phyloP scores from a whole-genome alignment of 2,329 filamentous ascomycete species.

The Eutypa lata region DNA sequence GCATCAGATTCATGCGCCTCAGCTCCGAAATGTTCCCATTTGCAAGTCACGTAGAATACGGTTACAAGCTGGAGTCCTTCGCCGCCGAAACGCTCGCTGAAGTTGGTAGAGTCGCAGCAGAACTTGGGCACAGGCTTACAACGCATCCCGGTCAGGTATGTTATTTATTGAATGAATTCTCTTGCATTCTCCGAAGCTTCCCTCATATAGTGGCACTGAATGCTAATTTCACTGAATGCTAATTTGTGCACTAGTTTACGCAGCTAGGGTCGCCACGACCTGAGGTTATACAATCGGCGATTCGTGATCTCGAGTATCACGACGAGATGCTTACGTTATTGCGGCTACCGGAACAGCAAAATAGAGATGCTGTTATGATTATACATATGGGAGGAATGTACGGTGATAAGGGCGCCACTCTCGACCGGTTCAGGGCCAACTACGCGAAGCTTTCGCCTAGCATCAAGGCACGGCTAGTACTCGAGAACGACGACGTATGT shows the following conservation, averaged over 20 bases:
- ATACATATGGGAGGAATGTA: slow-evolving; percentile 90
- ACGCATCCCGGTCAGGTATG: slow-evolving; percentile 78
- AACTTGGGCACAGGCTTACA: slow-evolving; percentile 80
- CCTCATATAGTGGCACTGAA: no score
- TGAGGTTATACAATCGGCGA: slow-evolving; percentile 71
- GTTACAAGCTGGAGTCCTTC: slow-evolving; percentile 81
- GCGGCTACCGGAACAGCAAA: slow-evolving; percentile 70
- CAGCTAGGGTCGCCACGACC: slow-evolving; percentile 81
- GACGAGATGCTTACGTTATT: slow-evolving; percentile 79
- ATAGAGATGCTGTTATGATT: slow-evolving; percentile 91
- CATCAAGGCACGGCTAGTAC: slow-evolving; percentile 76
- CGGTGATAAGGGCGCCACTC: slow-evolving; percentile 77
- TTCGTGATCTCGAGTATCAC: slow-evolving; percentile 85
- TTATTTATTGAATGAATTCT: no score
- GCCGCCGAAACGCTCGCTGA: slow-evolving; percentile 74
- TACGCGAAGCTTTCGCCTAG: slow-evolving; percentile 64
- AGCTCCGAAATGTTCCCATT: slow-evolving; percentile 98
- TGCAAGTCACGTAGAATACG: slow-evolving; percentile 82
- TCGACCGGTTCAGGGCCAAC: slow-evolving; percentile 74
- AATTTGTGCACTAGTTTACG: slow-evolving; percentile 59
- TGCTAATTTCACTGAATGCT: slow-evolving; percentile 6
- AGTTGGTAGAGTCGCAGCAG: slow-evolving; percentile 71
- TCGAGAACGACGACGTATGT: slow-evolving; percentile 92
- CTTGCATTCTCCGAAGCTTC: no score
- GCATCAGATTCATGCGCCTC: slow-evolving; percentile 87